A percentile compares a stretch with the other conserved stretches of the same genome.
These are phyloP conservation scores for Meyerozyma elateridarum DNA, from an alignment of 1,139 yeast species.

Conservation along the genomic window DNA sequence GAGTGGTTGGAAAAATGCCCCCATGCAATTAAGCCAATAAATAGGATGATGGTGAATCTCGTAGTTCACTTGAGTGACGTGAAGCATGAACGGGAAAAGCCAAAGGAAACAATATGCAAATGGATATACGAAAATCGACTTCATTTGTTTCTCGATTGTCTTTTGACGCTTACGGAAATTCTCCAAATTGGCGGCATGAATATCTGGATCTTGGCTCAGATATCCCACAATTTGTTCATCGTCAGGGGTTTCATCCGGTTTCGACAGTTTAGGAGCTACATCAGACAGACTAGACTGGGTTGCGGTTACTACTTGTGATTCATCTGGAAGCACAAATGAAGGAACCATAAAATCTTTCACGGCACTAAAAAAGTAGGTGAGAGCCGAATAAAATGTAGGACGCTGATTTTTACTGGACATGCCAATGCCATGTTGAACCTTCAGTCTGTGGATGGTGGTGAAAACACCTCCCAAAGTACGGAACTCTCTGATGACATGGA, in stretches of 20 bases:
- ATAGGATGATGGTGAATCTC: conserved; percentile 48
- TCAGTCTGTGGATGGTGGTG: conserved; percentile 25
- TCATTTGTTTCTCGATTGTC: conserved; percentile 73
- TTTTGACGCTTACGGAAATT: conserved; percentile 58
- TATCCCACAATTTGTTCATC: conserved; percentile 14
- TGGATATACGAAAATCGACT: conserved; percentile 78
- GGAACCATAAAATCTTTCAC: conserved; percentile 26
- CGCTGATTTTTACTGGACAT: conserved; percentile 14
- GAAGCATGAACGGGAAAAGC: conserved; percentile 76
- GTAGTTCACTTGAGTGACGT: conserved; percentile 52
- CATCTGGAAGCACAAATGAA: conserved; percentile 26
- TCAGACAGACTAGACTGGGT: neutral
- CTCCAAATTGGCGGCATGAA: conserved; percentile 58
- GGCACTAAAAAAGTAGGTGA: conserved; percentile 24
- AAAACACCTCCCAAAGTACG: conserved; percentile 47
- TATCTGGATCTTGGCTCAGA: conserved; percentile 25
- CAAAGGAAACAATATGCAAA: conserved; percentile 74
- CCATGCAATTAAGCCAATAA: conserved; percentile 61
- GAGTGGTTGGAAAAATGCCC: conserved; percentile 76
- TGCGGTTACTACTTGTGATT: conserved; percentile 4
- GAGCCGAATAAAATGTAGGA: conserved; percentile 35
- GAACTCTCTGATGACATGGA: conserved; percentile 64
- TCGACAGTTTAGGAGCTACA: conserved; percentile 1
- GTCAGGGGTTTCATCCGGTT: conserved; percentile 1
- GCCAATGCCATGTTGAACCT: conserved; percentile 6